These are phyloP conservation scores for Alternaria metachromatica DNA, from an alignment of 2,329 filamentous ascomycete species.

Conservation along the genomic window DNA sequence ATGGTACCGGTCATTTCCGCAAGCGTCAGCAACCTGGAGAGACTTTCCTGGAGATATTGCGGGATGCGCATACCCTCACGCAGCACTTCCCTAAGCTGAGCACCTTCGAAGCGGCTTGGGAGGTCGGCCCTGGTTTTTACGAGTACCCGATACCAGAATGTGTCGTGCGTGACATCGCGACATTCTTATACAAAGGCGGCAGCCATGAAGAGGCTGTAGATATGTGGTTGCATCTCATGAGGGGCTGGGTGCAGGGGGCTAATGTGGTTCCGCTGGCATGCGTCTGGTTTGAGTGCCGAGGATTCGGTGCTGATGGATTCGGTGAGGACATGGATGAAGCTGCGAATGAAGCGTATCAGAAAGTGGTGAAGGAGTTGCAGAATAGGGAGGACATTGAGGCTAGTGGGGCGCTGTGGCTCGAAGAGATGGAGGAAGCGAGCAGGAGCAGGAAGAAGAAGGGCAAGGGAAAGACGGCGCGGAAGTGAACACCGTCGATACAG, in stretches of 20 bases:
- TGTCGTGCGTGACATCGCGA: neutral
- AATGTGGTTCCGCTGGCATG: conserved; percentile 15
- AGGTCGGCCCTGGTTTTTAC: neutral
- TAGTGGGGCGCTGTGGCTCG: conserved; percentile 11
- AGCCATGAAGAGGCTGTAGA: neutral
- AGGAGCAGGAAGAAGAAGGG: conserved; percentile 9
- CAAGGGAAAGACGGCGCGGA: neutral
- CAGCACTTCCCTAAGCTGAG: conserved; percentile 21
- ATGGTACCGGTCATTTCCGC: neutral
- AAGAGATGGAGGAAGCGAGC: conserved; percentile 19
- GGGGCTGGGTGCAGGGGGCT: neutral
- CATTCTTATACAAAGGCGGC: neutral
- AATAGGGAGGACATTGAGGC: conserved; percentile 6
- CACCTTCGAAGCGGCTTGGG: conserved; percentile 13
- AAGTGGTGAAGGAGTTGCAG: conserved; percentile 2
- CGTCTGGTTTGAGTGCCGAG: neutral
- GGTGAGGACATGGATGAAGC: neutral
- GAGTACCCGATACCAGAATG: neutral
- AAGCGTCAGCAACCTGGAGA: conserved; percentile 1
- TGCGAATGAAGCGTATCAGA: conserved; percentile 4
- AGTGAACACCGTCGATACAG: neutral
- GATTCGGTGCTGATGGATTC: neutral
- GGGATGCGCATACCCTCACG: conserved; percentile 17
- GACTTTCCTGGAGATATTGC: conserved; percentile 12
- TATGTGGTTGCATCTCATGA: conserved; percentile 18